Base-by-base conservation (phyloP, 495 filamentous ascomycete genomes). In the Polyplosphaeria fusca region DNA sequence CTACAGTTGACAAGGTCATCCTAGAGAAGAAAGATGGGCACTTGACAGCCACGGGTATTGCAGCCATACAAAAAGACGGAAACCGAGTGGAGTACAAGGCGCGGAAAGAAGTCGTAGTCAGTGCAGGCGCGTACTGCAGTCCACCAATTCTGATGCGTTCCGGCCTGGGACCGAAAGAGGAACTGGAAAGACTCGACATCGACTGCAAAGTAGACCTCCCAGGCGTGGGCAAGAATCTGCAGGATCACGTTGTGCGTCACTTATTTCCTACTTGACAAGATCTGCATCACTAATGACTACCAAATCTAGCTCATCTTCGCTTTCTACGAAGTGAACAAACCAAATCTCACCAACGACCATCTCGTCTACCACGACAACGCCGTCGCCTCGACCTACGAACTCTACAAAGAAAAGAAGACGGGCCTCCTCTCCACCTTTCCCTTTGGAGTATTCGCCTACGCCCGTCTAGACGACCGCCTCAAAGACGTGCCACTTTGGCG, bases 401-500 rank as follows among this genome's bases (percentile, higher is more conserved):
- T 71, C 48, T 74, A 76, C 60, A 50, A 60, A 23, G 70, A 75
- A 46, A 80, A 73, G 73, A 56, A 49, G 18, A 47, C 60, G 4
- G 60, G 54, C 16, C 5, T 53, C 5, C 52, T 63, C 1, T 58
- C 54, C 22, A 50, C 43, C 12, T 58, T 58, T 18, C 60, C 53
- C 18, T 58, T 58, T 35, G 79, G 80, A 43, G 63, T 69, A 11
- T 81, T 81, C 55, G 79, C 75, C 7, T 83, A 73, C 60, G 74
- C 78, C 9, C 72, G 79, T 24, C 53, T 58, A 1, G 53, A 58
- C 23, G 40, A 47, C n/a, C 46, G 53, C 7, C 42, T 63, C 14
- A 32, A 28, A 30, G 48, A 63, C 23, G 1, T 4, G 16, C 2
- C 7, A 2, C 39, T 58, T 16, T 64, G 81, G 23, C 73, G 77